phyloP scores from a whole-genome alignment of 1,284 basidiomycete genomes.

The Cutaneotrichosporon curvatum region DNA sequence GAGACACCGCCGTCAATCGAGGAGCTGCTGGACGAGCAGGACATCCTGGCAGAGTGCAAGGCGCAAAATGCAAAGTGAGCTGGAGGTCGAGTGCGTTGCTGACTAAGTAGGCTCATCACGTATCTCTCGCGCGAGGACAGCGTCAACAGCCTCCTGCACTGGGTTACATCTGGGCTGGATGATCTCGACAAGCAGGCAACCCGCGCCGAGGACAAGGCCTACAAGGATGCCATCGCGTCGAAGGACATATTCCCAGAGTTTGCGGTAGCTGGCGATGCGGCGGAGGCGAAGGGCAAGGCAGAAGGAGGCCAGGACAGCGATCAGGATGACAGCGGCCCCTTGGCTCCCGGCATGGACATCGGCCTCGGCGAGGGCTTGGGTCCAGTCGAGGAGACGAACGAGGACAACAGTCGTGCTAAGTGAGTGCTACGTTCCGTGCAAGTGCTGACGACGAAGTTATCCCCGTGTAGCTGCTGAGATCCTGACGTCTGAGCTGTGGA shows the following conservation, averaged over 20 bases:
- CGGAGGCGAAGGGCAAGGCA: constrained; percentile 10
- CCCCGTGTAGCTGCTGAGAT: constrained; percentile 94
- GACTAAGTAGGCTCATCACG: constrained; percentile 30
- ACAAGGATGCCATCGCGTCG: constrained; percentile 21
- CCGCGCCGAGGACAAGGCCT: constrained; percentile 26
- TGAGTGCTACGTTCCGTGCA: constrained; percentile 17
- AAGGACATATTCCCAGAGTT: constrained; percentile 27
- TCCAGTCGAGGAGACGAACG: constrained; percentile 14
- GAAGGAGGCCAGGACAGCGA: constrained; percentile 7
- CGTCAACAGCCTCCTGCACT: constrained; percentile 39
- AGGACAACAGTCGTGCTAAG: constrained; percentile 27
- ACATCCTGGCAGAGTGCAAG: constrained; percentile 91
- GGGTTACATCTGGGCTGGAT: constrained; percentile 43
- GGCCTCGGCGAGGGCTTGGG: constrained; percentile 31
- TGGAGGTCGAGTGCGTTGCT: constrained; percentile 1
- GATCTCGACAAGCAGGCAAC: constrained; percentile 39
- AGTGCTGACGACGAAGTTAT: constrained; percentile 55
- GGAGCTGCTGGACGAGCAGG: constrained; percentile 87
- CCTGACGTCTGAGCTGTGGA: constrained; percentile 90
- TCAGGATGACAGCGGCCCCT: constrained; percentile 1
- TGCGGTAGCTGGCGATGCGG: background rate
- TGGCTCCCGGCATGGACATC: constrained; percentile 10
- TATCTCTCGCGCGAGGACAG: constrained; percentile 39
- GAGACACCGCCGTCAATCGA: constrained; percentile 57
- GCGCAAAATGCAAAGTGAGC: constrained; percentile 66